Base-by-base conservation (phyloP, 208 protist genomes). In the Porcisia deanei region DNA sequence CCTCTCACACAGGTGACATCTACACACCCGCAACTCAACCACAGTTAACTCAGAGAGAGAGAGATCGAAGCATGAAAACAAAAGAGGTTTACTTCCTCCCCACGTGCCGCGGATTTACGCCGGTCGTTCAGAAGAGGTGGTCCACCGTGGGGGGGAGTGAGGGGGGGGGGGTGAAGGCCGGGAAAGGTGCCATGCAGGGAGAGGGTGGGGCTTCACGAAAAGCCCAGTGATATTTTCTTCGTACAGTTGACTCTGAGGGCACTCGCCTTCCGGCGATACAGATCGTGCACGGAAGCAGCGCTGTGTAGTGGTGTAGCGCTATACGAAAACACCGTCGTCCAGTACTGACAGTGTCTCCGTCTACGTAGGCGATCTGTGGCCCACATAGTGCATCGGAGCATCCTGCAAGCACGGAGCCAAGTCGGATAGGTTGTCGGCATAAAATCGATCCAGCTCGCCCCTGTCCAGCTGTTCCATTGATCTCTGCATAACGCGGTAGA, bases 381-480 rank as follows among this genome's bases (percentile, higher is more conserved):
- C 68, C n/a, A 76, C 67, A 37, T 82, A 80, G 54, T 77, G 64
- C 72, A 88, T 81, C 3, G 81, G 78, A 16, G 84, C 86, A 34
- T 61, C 77, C 8, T 74, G 54, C 1, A 55, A 5, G 5, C 2
- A 67, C n/a, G 67, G 68, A 14, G 70, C 73, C 20, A 69, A 3
- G n/a, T 34, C 61, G 0, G 70, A 43, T 9, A 67, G 22, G 54
- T 79, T 65, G 63, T 87, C 73, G 9, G 81, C 63, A 66, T 91
- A 97, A 71, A 93, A 97, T 39, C 93, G 89, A 12, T 96, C 87
- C 18, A 97, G 77, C 66, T 92, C 84, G 14, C 90, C 91, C 7
- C 30, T 55, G n/a, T 94, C 73, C 53, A 97, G 59, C 41, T 79
- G 74, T 16, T 79, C 58, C 18, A 80, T 58, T 20, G 87, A 75